phyloP scores from a whole-genome alignment of 148 eudicot genomes.

The Agrostemma githago region DNA sequence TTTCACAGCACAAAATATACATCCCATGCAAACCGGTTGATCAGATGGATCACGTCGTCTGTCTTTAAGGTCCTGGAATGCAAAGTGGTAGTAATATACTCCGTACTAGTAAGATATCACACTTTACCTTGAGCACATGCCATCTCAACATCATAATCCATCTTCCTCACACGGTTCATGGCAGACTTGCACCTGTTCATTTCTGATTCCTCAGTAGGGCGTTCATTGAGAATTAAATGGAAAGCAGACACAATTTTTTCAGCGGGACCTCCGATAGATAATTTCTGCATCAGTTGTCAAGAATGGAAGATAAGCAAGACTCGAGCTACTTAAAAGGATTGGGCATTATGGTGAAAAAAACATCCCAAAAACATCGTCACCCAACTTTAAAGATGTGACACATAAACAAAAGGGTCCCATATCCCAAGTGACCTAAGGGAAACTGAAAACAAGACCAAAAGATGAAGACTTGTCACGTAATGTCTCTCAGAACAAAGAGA shows the following conservation, averaged over 20 bases:
- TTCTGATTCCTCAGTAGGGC: constrained; percentile 59
- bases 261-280: constrained; percentile 73
- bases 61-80: not conserved
- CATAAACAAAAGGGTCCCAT: not conserved
- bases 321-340: not conserved
- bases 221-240: constrained; percentile 65
- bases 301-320: constrained; percentile 8
- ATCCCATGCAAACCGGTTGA: not conserved
- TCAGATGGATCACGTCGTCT: not conserved
- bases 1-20: constrained; percentile 8
- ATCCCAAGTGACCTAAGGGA: not conserved
- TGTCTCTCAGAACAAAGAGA: too few species aligned
- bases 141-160: constrained; percentile 75
- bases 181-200: constrained; percentile 79
- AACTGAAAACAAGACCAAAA: not conserved
- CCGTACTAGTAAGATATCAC: too few species aligned
- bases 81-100: not conserved
- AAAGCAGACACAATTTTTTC: too few species aligned
- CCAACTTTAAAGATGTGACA: not conserved
- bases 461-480: not conserved
- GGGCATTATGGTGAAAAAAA: too few species aligned
- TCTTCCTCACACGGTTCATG: constrained; percentile 63
- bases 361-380: not conserved
- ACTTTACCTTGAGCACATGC: constrained; percentile 71
- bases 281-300: constrained; percentile 48